phyloP scores from a whole-genome alignment of 140 eudicot species.

The Flaveria floridana region DNA sequence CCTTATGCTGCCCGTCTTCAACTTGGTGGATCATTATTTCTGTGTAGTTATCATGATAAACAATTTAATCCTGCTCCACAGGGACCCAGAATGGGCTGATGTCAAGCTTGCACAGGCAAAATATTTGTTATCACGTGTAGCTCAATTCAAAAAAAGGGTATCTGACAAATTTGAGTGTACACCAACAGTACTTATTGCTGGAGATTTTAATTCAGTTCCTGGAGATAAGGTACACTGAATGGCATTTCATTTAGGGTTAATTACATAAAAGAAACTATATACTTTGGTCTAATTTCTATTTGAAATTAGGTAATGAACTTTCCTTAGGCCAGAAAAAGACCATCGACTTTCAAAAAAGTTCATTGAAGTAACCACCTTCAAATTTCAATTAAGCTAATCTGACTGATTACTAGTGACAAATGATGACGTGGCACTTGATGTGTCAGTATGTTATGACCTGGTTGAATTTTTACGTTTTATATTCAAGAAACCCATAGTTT shows the following conservation, averaged over 20 bases:
- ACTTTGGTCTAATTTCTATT: not conserved
- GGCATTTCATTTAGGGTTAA: slow-evolving; percentile 1
- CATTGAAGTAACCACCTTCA: not conserved
- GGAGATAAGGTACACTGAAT: slow-evolving; percentile 69
- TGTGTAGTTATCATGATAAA: not conserved
- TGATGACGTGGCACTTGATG: slow-evolving; percentile 4
- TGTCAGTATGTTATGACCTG: not conserved
- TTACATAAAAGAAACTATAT: not conserved
- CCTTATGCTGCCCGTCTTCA: slow-evolving; percentile 1
- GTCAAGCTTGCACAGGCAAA: slow-evolving; percentile 88
- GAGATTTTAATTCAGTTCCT: slow-evolving; percentile 90
- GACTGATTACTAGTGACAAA: not conserved
- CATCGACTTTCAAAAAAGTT: not conserved
- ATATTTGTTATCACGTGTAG: slow-evolving; percentile 68
- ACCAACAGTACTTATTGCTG: slow-evolving; percentile 76
- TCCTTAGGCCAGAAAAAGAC: not conserved
- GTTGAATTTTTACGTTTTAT: slow-evolving; percentile 1
- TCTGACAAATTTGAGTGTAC: slow-evolving; percentile 56
- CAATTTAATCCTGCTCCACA: slow-evolving; percentile 20
- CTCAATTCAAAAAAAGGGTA: slow-evolving; percentile 51
- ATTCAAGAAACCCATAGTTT: not conserved
- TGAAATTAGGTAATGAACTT: not conserved
- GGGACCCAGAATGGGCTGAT: slow-evolving; percentile 90
- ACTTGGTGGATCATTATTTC: not conserved
- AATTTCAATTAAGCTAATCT: slow-evolving; percentile 3